phyloP scores from a whole-genome alignment of 2,329 filamentous ascomycete species.

The Exophiala bonariae region DNA sequence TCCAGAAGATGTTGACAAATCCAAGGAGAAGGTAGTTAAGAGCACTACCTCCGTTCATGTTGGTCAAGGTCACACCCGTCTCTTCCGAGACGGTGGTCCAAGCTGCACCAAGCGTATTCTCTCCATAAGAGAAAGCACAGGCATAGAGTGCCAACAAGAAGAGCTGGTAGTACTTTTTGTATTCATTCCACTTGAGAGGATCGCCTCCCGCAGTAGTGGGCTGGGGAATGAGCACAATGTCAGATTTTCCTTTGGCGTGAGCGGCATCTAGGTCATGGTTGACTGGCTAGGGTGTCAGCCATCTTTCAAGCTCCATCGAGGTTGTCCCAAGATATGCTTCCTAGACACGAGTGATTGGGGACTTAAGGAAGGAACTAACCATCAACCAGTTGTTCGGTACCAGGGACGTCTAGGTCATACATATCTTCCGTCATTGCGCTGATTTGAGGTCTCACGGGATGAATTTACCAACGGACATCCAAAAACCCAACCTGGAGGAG shows the following conservation, averaged over 20 bases:
- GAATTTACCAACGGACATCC: no score
- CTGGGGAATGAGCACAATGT: conserved; percentile 37
- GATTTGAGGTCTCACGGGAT: no score
- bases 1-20: conserved; percentile 43
- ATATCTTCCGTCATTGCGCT: no score
- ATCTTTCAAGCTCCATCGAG: neutral
- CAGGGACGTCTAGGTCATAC: conserved; percentile 31
- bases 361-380: conserved; percentile 21
- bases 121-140: conserved; percentile 42
- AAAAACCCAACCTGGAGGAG: no score
- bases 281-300: conserved; percentile 18
- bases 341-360: neutral
- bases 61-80: conserved; percentile 38
- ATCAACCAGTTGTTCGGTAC: conserved; percentile 37
- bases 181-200: conserved; percentile 36
- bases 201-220: conserved; percentile 34
- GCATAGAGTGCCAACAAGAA: conserved; percentile 42
- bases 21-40: conserved; percentile 43
- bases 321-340: neutral
- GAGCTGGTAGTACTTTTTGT: conserved; percentile 42
- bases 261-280: conserved; percentile 25
- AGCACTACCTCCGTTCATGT: conserved; percentile 44
- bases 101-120: conserved; percentile 43
- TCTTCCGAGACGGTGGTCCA: conserved; percentile 43
- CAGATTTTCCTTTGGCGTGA: conserved; percentile 26